Percentiles rank a stretch among this genome's conserved stretches.
Evolutionary conservation across 169 alveolate species (phyloP).

Genomic region (Plasmodium gonderi): DNA sequence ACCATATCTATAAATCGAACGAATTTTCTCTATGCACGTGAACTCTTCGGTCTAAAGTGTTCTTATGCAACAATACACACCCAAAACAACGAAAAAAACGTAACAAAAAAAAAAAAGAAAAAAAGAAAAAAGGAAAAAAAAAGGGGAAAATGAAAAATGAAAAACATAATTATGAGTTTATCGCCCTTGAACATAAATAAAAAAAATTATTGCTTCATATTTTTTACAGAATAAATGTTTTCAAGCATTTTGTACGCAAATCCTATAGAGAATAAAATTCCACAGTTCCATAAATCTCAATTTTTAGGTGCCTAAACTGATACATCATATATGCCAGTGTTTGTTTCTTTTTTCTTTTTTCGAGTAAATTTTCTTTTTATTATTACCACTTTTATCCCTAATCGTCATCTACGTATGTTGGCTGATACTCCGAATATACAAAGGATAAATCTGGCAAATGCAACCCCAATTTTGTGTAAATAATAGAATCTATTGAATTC

Average conservation of each 20-base stretch:
- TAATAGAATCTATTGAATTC: constrained; percentile 55
- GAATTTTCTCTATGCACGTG: not conserved
- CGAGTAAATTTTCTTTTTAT: not conserved
- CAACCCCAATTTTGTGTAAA: constrained; percentile 60
- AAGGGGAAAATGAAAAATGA: too few species aligned
- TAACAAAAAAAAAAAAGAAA: not conserved
- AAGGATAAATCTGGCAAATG: constrained; percentile 73
- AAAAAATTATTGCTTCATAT: not conserved
- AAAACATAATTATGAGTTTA: not conserved
- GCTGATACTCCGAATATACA: constrained; percentile 74
- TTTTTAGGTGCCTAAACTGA: not conserved
- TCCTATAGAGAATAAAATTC: constrained; percentile 1
- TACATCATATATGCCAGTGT: not conserved
- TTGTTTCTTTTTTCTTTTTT: not conserved
- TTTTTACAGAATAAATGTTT: not conserved
- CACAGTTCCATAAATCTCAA: not conserved
- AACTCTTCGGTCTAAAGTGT: not conserved
- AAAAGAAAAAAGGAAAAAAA: not conserved
- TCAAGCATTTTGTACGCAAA: not conserved
- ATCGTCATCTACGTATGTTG: constrained; percentile 65
- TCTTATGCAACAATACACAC: not conserved
- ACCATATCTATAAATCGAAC: not conserved
- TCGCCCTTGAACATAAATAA: not conserved
- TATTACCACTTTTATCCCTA: not conserved
- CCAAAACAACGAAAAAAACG: not conserved